These are phyloP conservation scores for Rhododendron ferrugineum DNA, from an alignment of 148 eudicot genomes.

Conservation along the genomic window DNA sequence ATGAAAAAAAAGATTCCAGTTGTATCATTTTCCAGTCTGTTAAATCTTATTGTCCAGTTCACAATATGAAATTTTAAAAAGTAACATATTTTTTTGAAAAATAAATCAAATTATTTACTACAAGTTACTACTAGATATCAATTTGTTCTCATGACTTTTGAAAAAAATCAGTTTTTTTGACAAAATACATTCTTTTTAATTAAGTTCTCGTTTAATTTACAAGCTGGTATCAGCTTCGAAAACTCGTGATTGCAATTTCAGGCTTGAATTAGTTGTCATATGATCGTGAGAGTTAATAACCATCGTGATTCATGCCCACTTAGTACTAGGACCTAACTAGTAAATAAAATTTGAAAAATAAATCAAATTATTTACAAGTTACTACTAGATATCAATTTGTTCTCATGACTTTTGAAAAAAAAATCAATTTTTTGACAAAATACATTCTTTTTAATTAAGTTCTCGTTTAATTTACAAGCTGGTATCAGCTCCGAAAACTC, in stretches of 20 bases:
- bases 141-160: not conserved
- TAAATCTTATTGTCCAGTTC: no score
- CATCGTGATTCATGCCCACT: not conserved
- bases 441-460: not conserved
- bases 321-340: not conserved
- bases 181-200: no score
- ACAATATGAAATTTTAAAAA: no score
- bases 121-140: not conserved
- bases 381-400: not conserved
- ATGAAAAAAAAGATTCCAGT: not conserved
- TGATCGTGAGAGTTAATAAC: not conserved
- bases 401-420: not conserved
- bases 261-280: not conserved
- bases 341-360: not conserved
- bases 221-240: not conserved
- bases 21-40: not conserved
- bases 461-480: no score
- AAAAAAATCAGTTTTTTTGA: no score
- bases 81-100: no score
- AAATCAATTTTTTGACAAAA: no score
- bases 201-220: not conserved
- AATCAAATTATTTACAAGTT: no score
- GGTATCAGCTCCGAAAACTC: not conserved
- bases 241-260: not conserved
- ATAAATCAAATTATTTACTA: not conserved